Percentiles rank a stretch among this genome's conserved stretches.
These are phyloP conservation scores for Phaseolus coccineus DNA, from an alignment of 331 rosid genomes.

Conservation along the genomic window DNA sequence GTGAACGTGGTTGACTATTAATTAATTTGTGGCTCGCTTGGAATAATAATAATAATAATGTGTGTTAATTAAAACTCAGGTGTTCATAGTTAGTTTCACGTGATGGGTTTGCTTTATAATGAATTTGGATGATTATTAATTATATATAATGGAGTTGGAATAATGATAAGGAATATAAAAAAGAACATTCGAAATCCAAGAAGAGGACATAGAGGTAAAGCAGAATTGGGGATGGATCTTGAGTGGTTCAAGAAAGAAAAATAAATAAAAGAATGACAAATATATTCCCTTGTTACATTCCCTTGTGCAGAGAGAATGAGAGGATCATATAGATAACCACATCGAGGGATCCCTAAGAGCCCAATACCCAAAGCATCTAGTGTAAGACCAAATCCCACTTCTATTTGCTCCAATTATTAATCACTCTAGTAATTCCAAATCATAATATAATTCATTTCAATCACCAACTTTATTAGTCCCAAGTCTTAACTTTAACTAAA, in stretches of 20 bases:
- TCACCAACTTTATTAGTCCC: too few relatives aligned
- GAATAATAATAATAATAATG: not conserved
- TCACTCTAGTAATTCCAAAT: not conserved
- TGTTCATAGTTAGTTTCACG: conserved; percentile 64
- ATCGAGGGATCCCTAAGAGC: conserved; percentile 86
- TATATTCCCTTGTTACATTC: conserved; percentile 58
- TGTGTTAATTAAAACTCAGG: conserved; percentile 1
- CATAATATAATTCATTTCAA: too few relatives aligned
- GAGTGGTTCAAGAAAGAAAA: conserved; percentile 70
- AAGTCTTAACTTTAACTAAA: not conserved
- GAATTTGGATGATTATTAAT: conserved; percentile 46
- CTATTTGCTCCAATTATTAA: conserved; percentile 38
- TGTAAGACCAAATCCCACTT: conserved; percentile 72
- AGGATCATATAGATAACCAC: conserved; percentile 41
- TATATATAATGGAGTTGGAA: conserved; percentile 43
- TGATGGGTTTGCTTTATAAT: conserved; percentile 66
- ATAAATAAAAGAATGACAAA: conserved; percentile 8
- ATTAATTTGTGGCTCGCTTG: not conserved
- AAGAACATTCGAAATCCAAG: conserved; percentile 81
- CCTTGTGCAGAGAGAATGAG: conserved; percentile 44
- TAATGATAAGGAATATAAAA: conserved; percentile 51
- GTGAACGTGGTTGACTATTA: conserved; percentile 10
- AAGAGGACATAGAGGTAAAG: conserved; percentile 77
- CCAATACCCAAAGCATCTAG: conserved; percentile 59
- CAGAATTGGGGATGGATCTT: conserved; percentile 63